Evolutionary conservation across 495 filamentous ascomycete species (phyloP), one percentile per base, ranked within the genome.

Genomic region (Aspergillus cavernicola): DNA sequence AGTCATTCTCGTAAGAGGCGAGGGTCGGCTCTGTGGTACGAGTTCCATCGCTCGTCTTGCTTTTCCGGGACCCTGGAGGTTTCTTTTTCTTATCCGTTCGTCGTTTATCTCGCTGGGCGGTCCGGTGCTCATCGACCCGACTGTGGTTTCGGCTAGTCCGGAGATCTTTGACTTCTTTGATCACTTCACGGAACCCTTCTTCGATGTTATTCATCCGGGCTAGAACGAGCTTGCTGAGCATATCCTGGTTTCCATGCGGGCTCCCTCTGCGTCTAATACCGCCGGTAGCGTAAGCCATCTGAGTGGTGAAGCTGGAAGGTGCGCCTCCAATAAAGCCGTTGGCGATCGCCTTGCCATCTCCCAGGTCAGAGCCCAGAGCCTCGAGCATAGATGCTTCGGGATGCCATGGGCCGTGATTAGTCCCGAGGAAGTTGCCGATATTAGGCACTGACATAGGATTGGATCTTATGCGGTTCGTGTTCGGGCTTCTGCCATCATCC

Each of bases 201-300:
- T 97, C 91, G 7, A 97, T 80, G 26, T 86, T 87, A 57, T 90
- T 91, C 86, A 97, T 96, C 46, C 89, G 77, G 6, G 89, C 88
- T n/a, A 96, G 73, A 67, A 96, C 86, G n/a, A 95, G 71, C 42
- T 87, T 81, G 56, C 84, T 85, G 68, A 95, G 85, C 65, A 84
- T 79, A 56, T 85, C 82, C 57, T 88, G 83, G 9, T 80, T 81
- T 19, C 75, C 73, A 24, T 64, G 62, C 1, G 65, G 61, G 24
- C 67, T 68, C 7, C 65, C 66, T 8, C 46, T 18, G 43, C 74
- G 72, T 35, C 60, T 64, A 18, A 71, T 62, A 10, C 68, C 63
- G 3, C 81, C 81, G 0, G 82, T 81, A 3, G 85, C 84, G 71
- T 86, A 83, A 13, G 82, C 87, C 79, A 91, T 84, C 68, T 89